Base-by-base conservation (phyloP, 306 rosid species). In the Hippophae rhamnoides region DNA sequence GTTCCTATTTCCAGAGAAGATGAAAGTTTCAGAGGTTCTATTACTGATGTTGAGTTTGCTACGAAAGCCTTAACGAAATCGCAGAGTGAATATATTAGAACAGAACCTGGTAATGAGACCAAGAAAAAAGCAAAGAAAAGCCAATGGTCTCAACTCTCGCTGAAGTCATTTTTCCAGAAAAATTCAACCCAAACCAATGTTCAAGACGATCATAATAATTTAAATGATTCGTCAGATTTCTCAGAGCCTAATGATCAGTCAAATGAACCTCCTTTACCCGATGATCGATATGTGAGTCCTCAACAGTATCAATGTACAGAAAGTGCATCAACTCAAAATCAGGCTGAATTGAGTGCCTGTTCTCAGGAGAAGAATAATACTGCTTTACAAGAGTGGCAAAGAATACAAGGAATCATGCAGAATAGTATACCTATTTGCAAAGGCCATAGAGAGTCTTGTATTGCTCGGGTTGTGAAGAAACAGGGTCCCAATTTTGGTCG, bases 401-500 rank as follows among this genome's bases (percentile, higher is more conserved):
- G 99, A 80, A 84, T 92, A 76, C 94, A 84, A 60, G 78, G 84
- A 64, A 65, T 83, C 70, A 88, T 92, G 99, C 94, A 92, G 80
- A 82, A 69, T 71, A 83, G 96, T 62, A 92, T 88, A 69, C 96
- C 99, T 46, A 72, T 83, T 73, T 88, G 99, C 82, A 88, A 78
- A 81, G 93, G 85, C 62, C 96, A 88, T 70, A 84, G 62, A 48
- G 93, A 92, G 70, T 85, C 85, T 50, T 85, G 95, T 72, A 81
- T 85, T 59, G 84, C 86, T 63, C 86, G 93, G 56, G 82, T 92
- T 42, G 96, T 92, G 72, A 82, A 84, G 93, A 88, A 92, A 79
- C 95, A 73, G 65, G 93, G 96, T 68, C 72, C 86, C 48, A 92
- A 80, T 66, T 76, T 75, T 63, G 99, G 99, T 49, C 90, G 90